Evolutionary conservation across 768 basidiomycete species (phyloP).

Genomic region (Trichaptum fuscoviolaceum): DNA sequence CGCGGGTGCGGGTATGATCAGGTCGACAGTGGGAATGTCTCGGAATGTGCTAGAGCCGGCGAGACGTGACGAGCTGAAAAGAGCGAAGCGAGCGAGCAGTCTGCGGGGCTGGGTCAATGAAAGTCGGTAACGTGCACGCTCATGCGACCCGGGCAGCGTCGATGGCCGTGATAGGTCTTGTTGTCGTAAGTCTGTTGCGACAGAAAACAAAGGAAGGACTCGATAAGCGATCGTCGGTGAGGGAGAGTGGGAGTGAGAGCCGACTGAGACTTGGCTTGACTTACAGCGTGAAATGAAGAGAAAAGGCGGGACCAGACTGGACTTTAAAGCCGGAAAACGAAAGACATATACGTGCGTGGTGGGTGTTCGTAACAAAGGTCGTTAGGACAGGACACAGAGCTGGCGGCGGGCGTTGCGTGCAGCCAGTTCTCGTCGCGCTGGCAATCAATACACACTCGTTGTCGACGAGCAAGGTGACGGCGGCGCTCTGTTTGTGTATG

Average conservation of each 20-base stretch:
- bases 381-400: not conserved
- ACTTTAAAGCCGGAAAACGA: slow-evolving; percentile 1
- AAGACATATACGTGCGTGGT: not conserved
- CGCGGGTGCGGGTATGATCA: slow-evolving; percentile 1
- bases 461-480: not conserved
- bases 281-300: not conserved
- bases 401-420: not conserved
- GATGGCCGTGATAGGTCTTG: not conserved
- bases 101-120: not conserved
- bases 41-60: not conserved
- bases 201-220: not conserved
- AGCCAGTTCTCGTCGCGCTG: not conserved
- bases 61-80: not conserved
- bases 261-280: not conserved
- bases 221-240: not conserved
- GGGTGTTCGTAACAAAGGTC: not conserved
- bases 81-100: not conserved
- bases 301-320: not conserved
- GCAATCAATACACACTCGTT: not conserved
- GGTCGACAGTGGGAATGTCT: not conserved
- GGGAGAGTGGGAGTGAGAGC: not conserved
- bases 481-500: not conserved
- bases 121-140: slow-evolving; percentile 1
- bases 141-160: slow-evolving; percentile 1
- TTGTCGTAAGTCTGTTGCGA: not conserved